Evolutionary conservation across 2,329 filamentous ascomycete species (phyloP).

Genomic region (Aureobasidium uvarum): DNA sequence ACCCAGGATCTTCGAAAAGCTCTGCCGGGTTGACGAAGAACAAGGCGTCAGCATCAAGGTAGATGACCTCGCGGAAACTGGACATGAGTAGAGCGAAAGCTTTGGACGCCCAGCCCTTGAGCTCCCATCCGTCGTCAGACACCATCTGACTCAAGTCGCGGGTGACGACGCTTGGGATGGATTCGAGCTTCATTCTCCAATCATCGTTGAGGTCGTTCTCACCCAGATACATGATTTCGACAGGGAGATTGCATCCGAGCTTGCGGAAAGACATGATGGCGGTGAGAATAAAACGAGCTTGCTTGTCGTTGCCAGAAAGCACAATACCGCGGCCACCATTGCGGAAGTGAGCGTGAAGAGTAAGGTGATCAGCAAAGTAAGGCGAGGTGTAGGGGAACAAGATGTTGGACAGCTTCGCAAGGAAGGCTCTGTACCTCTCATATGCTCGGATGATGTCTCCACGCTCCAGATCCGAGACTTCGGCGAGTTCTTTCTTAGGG

Average conservation of each 20-base stretch:
- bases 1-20: constrained; percentile 46
- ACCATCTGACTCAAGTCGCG: constrained; percentile 50
- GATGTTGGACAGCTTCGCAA: constrained; percentile 42
- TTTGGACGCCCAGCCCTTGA: constrained; percentile 50
- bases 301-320: constrained; percentile 47
- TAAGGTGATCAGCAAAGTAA: constrained; percentile 49
- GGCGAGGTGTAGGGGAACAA: constrained; percentile 46
- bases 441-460: constrained; percentile 44
- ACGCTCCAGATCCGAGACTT: constrained; percentile 32
- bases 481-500: constrained; percentile 27
- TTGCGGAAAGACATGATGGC: constrained; percentile 44
- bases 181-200: constrained; percentile 45
- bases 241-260: constrained; percentile 42
- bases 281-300: constrained; percentile 46
- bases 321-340: constrained; percentile 47
- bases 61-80: constrained; percentile 50
- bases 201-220: constrained; percentile 48
- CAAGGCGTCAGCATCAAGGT: constrained; percentile 49
- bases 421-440: constrained; percentile 45
- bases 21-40: constrained; percentile 47
- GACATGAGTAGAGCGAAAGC: constrained; percentile 50
- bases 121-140: constrained; percentile 46
- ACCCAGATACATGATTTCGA: constrained; percentile 47
- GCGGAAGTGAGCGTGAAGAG: constrained; percentile 45
- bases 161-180: constrained; percentile 46